These are phyloP conservation scores for Sechiopsis laciniata DNA, from an alignment of 306 rosid genomes.

Conservation along the genomic window DNA sequence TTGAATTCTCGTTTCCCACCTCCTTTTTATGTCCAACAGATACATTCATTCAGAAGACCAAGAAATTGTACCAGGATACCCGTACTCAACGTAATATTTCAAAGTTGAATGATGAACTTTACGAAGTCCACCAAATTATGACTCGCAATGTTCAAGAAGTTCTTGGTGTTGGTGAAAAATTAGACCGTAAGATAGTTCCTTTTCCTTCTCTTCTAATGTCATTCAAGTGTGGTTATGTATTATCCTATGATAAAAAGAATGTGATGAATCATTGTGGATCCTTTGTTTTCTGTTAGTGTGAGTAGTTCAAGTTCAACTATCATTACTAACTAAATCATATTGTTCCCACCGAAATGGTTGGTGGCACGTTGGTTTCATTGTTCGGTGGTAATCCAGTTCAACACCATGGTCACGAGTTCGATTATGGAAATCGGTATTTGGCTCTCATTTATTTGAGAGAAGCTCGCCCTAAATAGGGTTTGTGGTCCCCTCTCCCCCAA, in stretches of 20 bases:
- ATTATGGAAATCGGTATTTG: too few species aligned
- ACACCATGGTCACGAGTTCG: too few species aligned
- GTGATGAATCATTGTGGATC: neutral
- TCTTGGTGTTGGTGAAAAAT: slow-evolving; percentile 98
- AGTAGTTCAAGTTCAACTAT: neutral
- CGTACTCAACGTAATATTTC: slow-evolving; percentile 93
- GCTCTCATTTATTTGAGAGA: too few species aligned
- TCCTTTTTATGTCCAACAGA: slow-evolving; percentile 46
- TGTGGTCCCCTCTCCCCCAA: too few species aligned
- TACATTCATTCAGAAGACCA: slow-evolving; percentile 89
- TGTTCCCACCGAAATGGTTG: too few species aligned
- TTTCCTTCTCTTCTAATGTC: neutral
- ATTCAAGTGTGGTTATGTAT: neutral
- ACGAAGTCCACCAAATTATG: slow-evolving; percentile 98
- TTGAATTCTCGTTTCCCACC: slow-evolving; percentile 25
- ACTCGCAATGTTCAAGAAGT: slow-evolving; percentile 99
- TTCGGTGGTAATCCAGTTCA: too few species aligned
- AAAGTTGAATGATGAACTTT: slow-evolving; percentile 94
- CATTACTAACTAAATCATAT: neutral
- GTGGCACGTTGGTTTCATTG: too few species aligned
- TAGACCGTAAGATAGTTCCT: slow-evolving; percentile 76
- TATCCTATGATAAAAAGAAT: neutral
- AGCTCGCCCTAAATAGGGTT: too few species aligned
- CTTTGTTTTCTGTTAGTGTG: neutral
- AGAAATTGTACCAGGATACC: slow-evolving; percentile 97